Evolutionary conservation across 2,329 filamentous ascomycete genomes (phyloP).

Genomic region (Fusarium napiforme): DNA sequence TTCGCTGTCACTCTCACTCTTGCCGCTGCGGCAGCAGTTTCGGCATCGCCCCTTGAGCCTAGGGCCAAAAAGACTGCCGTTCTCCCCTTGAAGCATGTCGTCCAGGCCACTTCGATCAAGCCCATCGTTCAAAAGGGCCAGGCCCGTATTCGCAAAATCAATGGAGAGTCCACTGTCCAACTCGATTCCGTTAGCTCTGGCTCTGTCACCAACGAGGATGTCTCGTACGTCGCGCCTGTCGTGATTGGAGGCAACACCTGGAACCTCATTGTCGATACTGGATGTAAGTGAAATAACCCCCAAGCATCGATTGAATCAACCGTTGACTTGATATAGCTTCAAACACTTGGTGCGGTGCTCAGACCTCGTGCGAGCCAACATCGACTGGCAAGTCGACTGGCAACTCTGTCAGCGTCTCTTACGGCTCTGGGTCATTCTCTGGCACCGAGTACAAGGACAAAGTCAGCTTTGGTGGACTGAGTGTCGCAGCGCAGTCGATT

Average conservation of each 20-base stretch:
- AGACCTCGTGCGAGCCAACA: neutral
- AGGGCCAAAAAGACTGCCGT: neutral
- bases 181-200: neutral
- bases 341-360: slow-evolving; percentile 2
- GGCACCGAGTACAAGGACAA: neutral
- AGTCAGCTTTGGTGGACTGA: neutral
- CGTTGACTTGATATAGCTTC: neutral
- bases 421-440: neutral
- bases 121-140: neutral
- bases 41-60: neutral
- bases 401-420: neutral
- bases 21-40: neutral
- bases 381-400: neutral
- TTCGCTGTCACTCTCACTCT: neutral
- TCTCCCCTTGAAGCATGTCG: neutral
- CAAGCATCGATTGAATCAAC: rapidly evolving
- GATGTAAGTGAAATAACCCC: neutral
- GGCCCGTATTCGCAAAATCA: neutral
- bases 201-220: neutral
- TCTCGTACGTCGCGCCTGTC: neutral
- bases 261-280: neutral
- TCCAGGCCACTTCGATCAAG: neutral
- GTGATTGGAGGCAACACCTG: neutral
- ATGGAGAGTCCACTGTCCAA: neutral
- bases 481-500: rapidly evolving